Percentiles rank a stretch among this genome's conserved stretches.
phyloP scores from a whole-genome alignment of 2,329 filamentous ascomycete genomes.

The Pseudopithomyces chartarum region DNA sequence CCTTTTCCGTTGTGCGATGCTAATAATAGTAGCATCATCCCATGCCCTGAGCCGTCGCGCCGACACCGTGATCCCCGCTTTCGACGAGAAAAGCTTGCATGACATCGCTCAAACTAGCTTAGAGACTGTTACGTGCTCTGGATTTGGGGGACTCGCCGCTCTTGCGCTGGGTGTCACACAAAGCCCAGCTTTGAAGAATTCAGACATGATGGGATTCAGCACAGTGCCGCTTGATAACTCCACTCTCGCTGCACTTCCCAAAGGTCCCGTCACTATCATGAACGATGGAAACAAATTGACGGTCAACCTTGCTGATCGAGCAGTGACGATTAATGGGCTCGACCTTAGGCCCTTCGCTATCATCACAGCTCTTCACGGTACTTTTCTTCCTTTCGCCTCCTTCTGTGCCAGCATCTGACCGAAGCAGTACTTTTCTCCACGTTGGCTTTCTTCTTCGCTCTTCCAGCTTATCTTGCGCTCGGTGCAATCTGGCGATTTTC shows the following conservation, averaged over 20 bases:
- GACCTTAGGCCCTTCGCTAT: conserved; percentile 20
- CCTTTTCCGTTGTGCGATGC: not conserved
- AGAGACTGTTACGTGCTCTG: conserved; percentile 30
- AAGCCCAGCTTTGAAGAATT: conserved; percentile 17
- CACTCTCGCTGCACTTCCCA: conserved; percentile 22
- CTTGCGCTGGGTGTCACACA: conserved; percentile 23
- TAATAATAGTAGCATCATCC: conserved; percentile 17
- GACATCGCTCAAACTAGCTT: conserved; percentile 21
- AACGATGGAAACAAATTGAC: conserved; percentile 32
- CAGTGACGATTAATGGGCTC: conserved; percentile 29
- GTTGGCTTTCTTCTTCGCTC: conserved; percentile 30
- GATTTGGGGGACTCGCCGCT: conserved; percentile 31
- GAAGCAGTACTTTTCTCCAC: conserved; percentile 22
- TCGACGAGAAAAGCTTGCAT: conserved; percentile 26
- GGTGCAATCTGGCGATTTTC: conserved; percentile 34
- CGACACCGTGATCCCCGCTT: conserved; percentile 16
- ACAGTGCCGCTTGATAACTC: conserved; percentile 21
- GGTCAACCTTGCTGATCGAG: conserved; percentile 21
- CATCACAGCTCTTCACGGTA: conserved; percentile 31
- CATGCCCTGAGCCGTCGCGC: conserved; percentile 14
- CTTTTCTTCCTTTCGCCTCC: not conserved
- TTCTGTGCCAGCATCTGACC: not conserved
- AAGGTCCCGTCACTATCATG: conserved; percentile 27
- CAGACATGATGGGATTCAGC: not conserved
- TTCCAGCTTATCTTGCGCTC: conserved; percentile 31